Base-by-base conservation (phyloP, 192 early-diverging fungal genomes). In the Coemansia sp. region DNA sequence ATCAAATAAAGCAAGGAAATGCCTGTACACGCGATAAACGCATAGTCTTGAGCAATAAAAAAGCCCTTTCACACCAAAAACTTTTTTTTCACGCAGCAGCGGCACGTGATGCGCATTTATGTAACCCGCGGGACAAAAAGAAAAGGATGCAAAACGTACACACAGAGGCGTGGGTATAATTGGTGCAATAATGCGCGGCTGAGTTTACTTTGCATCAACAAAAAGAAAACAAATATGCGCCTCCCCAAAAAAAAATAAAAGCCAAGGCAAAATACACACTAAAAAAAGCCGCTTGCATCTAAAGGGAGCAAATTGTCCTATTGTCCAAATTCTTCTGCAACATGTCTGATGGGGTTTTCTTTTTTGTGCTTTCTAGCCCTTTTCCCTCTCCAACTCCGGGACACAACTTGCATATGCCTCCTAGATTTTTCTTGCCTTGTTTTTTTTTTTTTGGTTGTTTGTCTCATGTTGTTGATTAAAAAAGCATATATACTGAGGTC, bases 301-400 rank as follows among this genome's bases (percentile, higher is more conserved):
- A 15, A 52, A 52, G 29, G 46, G 23, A 21, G 29, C 57, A 58
- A 8, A 25, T 35, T 31, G n/a, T 37, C 12, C 37, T 26, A 35
- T 58, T 58, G 57, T 52, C 23, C 49, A 52, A 52, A 52, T 43
- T 43, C 40, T 18, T 43, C 35, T 43, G 40, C 18, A 43, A 43
- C 7, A 16, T 18, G 12, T 10, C 0, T 7, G 40, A 16, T 5
- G 40, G 40, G 40, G 3, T 35, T 4, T 35, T 33, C 21, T 35
- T 35, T 35, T n/a, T 34, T 57, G 34, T n/a, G 20, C 55, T 23
- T 37, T 37, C 33, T 58, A 12, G 57, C 25, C 23, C 20, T 28
- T 52, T 21, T 28, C 23, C 23, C 49, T 28, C 10, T 26, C 31
- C 33, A 34, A 39, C 20, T 37, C 31, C 5, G 56, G 30, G 23